Percentiles rank a stretch among this genome's conserved stretches.
Evolutionary conservation across 2,329 filamentous ascomycete genomes (phyloP).

Genomic region (Colletotrichum tropicale): DNA sequence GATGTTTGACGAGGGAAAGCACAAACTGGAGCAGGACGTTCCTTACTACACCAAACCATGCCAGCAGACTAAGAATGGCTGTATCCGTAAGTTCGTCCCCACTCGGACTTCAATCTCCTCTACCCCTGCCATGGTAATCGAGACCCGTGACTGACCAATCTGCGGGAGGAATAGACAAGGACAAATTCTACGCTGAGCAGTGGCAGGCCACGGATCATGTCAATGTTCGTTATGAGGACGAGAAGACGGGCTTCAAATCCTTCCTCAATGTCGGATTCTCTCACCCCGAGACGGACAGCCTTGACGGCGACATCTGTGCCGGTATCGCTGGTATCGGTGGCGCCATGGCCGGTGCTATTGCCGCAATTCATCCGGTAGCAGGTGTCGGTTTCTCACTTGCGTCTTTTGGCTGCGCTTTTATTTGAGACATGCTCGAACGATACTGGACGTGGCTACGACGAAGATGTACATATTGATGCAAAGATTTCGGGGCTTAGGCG

Average conservation of each 20-base stretch:
- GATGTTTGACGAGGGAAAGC: background rate
- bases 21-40: background rate
- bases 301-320: background rate
- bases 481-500: no score
- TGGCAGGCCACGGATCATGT: background rate
- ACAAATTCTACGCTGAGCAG: background rate
- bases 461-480: background rate
- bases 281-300: background rate
- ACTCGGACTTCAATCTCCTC: background rate
- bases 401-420: background rate
- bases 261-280: background rate
- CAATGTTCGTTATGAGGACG: background rate
- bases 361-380: background rate
- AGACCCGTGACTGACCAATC: background rate
- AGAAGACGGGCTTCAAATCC: background rate
- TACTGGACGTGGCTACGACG: background rate
- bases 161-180: background rate
- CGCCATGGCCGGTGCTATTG: background rate
- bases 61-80: background rate
- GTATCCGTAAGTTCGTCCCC: background rate
- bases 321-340: background rate
- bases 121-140: background rate
- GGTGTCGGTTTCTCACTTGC: background rate
- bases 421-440: background rate
- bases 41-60: background rate